Evolutionary conservation across 768 basidiomycete genomes (phyloP).

Genomic region (Sutorius australiensis): DNA sequence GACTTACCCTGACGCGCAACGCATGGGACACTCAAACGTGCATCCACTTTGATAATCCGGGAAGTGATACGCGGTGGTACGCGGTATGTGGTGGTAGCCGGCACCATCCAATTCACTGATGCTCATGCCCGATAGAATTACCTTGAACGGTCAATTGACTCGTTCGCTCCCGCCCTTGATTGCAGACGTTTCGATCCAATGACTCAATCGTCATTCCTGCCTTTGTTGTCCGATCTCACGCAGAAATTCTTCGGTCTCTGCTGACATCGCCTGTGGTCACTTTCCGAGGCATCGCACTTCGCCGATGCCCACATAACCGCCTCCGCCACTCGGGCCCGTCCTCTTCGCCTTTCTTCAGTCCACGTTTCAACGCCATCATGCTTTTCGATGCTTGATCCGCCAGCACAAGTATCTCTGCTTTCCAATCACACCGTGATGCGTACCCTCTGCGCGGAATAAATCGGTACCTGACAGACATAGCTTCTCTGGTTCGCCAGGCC

Average conservation of each 20-base stretch:
- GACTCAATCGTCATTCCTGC: neutral
- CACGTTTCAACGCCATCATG: neutral
- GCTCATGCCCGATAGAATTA: no score
- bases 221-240: no score
- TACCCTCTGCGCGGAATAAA: conserved; percentile 6
- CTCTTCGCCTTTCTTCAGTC: neutral
- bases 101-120: no score
- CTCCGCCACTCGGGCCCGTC: conserved; percentile 2
- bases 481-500: conserved; percentile 1
- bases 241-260: neutral
- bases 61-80: no score
- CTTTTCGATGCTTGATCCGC: neutral
- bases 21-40: neutral
- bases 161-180: neutral
- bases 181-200: no score
- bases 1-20: neutral
- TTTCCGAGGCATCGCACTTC: neutral
- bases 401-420: neutral
- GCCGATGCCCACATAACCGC: neutral
- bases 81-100: no score
- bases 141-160: no score
- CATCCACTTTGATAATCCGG: neutral
- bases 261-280: neutral
- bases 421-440: conserved; percentile 2
- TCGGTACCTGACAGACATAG: conserved; percentile 12